Percentiles rank a stretch among this genome's conserved stretches.
These are phyloP conservation scores for Globisporangium solare DNA, from an alignment of 352 stramenopile genomes.

Conservation along the genomic window DNA sequence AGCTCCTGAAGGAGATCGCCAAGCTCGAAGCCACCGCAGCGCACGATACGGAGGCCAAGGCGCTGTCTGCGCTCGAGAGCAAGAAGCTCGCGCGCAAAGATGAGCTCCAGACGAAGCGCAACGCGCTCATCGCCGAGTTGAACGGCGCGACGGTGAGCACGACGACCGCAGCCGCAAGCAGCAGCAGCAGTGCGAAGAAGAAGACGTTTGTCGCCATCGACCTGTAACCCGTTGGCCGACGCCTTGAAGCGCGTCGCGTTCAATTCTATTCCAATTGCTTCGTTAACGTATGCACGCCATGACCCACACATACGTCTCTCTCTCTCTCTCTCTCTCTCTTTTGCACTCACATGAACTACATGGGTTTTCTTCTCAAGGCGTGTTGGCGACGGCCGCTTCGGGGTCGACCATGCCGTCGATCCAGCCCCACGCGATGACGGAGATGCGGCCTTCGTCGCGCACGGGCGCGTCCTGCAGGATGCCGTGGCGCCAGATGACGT, in stretches of 20 bases:
- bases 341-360: not conserved
- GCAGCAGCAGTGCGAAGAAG: not conserved
- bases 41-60: slow-evolving; percentile 4
- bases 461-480: slow-evolving; percentile 85
- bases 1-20: slow-evolving; percentile 30
- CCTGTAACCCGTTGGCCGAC: slow-evolving; percentile 1
- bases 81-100: slow-evolving; percentile 16
- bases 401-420: slow-evolving; percentile 64
- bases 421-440: slow-evolving; percentile 92
- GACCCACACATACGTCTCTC: not conserved
- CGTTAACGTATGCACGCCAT: not conserved
- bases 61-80: slow-evolving; percentile 16
- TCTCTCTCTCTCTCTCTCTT: too few species aligned
- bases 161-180: not conserved
- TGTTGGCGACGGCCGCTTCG: not conserved
- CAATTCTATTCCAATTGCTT: too few species aligned
- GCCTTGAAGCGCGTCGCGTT: too few species aligned
- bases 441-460: slow-evolving; percentile 89
- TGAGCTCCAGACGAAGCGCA: slow-evolving; percentile 9
- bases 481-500: slow-evolving; percentile 92
- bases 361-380: too few species aligned
- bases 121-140: slow-evolving; percentile 33
- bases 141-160: slow-evolving; percentile 31
- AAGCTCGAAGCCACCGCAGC: slow-evolving; percentile 19
- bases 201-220: slow-evolving; percentile 14